Evolutionary conservation across 1,284 basidiomycete species (phyloP).

Genomic region (Rhodotorula mucilaginosa): DNA sequence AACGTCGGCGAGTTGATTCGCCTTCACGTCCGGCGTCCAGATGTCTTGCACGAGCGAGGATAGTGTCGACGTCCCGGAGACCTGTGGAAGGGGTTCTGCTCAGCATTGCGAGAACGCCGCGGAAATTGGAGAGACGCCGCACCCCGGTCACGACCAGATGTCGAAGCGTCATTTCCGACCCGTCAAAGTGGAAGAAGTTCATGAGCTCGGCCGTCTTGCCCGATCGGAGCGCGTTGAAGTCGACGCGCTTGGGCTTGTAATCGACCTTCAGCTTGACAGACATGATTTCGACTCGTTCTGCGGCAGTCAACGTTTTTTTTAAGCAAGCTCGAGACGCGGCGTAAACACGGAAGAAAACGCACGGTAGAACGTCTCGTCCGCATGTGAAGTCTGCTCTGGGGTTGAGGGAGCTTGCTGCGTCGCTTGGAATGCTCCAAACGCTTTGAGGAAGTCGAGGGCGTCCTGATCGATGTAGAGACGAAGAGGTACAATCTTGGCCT

Average conservation of each 20-base stretch:
- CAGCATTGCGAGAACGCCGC: constrained; percentile 51
- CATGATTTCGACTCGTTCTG: constrained; percentile 73
- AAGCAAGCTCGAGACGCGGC: neutral
- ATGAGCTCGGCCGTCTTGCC: constrained; percentile 94
- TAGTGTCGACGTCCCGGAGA: constrained; percentile 82
- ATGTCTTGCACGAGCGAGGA: constrained; percentile 90
- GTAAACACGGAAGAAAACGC: constrained; percentile 2
- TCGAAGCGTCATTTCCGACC: constrained; percentile 93
- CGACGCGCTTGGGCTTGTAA: constrained; percentile 96
- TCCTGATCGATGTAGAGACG: constrained; percentile 96
- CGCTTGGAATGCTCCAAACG: constrained; percentile 82
- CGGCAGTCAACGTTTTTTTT: neutral
- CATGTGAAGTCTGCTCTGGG: constrained; percentile 30
- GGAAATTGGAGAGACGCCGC: constrained; percentile 48
- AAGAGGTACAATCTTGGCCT: constrained; percentile 85
- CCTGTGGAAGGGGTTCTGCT: constrained; percentile 53
- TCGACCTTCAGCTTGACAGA: constrained; percentile 84
- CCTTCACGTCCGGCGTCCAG: constrained; percentile 99
- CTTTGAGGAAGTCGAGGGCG: constrained; percentile 94
- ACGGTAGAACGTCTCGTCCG: constrained; percentile 50
- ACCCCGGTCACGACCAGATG: constrained; percentile 89
- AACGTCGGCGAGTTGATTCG: constrained; percentile 93
- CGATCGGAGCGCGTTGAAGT: constrained; percentile 85
- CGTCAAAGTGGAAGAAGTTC: constrained; percentile 99
- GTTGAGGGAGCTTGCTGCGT: constrained; percentile 52